Evolutionary conservation across 1,284 basidiomycete genomes (phyloP), one percentile per base, ranked within the genome.

Genomic region (Ustilago nuda): DNA sequence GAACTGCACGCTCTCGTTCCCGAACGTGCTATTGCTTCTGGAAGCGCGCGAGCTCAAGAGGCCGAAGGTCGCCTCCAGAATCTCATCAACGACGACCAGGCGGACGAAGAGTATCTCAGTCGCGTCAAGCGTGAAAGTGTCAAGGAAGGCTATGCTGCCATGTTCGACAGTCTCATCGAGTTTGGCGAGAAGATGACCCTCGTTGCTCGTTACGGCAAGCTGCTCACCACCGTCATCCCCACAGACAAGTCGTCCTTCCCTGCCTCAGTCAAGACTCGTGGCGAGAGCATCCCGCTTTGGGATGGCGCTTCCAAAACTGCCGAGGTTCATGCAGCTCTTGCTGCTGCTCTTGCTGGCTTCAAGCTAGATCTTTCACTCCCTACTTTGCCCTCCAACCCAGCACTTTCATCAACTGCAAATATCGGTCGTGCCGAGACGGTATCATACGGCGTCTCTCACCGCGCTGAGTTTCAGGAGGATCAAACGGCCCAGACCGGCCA

Each of bases 101-200:
- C 67, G 12, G 69, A 75, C 32, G 81, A 82, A 61, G 81, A 82
- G 55, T 73, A 48, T 8, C 72, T 82, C 17, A 80, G 71, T 53
- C 63, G 64, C 4, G 45, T 64, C 46, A 82, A 82, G 64, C 67
- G 82, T 32, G 61, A 78, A 23, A 69, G 65, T 51, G 57, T 82
- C 63, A 67, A 72, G 43, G 68, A 78, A n/a, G 68, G 71, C 30
- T 81, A 75, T 30, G 51, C 56, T n/a, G 67, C 65, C 58, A 69
- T 80, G 61, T 80, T 82, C 43, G 82, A 83, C 66, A 79, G 76
- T 52, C 62, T 82, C 50, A 80, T 81, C 60, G 79, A 81, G 61
- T 77, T 81, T 52, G 82, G 82, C 19, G 82, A 83, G 41, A 82
- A 81, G 66, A 59, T 81, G 63, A 77, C 82, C 3, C 61, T 82